Evolutionary conservation across 2,329 filamentous ascomycete species (phyloP).

Genomic region (Herpotrichia juniperi): DNA sequence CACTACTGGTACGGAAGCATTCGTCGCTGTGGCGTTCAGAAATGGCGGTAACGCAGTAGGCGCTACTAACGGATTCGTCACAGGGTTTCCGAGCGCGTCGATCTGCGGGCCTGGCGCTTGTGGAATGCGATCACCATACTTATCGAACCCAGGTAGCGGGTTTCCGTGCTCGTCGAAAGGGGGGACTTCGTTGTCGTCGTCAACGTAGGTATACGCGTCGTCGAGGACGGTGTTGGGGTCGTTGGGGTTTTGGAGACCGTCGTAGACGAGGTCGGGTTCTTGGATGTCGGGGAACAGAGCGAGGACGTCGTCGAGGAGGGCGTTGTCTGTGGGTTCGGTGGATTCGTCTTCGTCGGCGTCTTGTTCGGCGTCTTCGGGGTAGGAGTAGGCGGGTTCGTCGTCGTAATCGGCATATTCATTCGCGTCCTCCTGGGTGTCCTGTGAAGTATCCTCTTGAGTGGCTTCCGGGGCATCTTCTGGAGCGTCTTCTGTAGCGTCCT

Average conservation of each 20-base stretch:
- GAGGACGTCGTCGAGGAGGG: background rate
- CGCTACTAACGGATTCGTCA: no score
- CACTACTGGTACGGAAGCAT: background rate
- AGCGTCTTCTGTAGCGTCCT: no score
- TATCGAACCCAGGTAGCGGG: background rate
- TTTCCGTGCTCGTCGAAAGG: background rate
- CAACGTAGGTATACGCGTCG: background rate
- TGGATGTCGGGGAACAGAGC: background rate
- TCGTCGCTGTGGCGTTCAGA: background rate
- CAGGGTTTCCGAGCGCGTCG: no score
- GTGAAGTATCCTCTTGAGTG: background rate
- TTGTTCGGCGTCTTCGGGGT: background rate
- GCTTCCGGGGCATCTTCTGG: background rate
- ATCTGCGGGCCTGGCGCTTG: no score
- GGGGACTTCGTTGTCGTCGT: background rate
- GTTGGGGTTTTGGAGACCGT: background rate
- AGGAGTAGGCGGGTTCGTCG: background rate
- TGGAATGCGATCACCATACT: background rate
- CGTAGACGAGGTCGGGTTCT: background rate
- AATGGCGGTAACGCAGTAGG: no score
- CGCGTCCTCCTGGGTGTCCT: background rate
- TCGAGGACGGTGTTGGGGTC: background rate
- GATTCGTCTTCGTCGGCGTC: background rate
- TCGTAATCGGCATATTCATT: background rate
- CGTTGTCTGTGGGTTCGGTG: background rate